Percentiles rank a stretch among this genome's conserved stretches.
These are phyloP conservation scores for Cladosporium phlei DNA, from an alignment of 2,329 filamentous ascomycete species.

Conservation along the genomic window DNA sequence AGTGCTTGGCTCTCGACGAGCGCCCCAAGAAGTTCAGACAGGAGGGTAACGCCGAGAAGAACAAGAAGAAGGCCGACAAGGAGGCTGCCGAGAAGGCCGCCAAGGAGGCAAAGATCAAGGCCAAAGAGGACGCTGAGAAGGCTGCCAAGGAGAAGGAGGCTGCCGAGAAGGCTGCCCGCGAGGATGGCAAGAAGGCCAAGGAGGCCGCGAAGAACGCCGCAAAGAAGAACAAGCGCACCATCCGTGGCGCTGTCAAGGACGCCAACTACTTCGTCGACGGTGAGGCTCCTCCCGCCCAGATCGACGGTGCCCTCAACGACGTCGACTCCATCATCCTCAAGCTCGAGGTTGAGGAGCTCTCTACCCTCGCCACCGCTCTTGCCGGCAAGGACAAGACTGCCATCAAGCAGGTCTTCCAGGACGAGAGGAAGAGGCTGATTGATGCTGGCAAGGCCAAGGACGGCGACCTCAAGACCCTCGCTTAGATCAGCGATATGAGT, in stretches of 20 bases:
- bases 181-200: conserved; percentile 89
- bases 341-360: conserved; percentile 87
- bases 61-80: conserved; percentile 86
- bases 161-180: conserved; percentile 76
- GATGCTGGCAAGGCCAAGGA: conserved; percentile 81
- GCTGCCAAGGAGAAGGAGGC: conserved; percentile 75
- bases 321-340: conserved; percentile 83
- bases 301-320: conserved; percentile 78
- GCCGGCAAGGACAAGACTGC: conserved; percentile 68
- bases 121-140: conserved; percentile 68
- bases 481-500: conserved; percentile 12
- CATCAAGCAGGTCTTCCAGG: conserved; percentile 79
- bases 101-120: conserved; percentile 75
- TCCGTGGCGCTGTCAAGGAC: conserved; percentile 91
- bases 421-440: conserved; percentile 72
- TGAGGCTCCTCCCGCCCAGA: conserved; percentile 69
- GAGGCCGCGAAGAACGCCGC: conserved; percentile 97
- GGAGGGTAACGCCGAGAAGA: conserved; percentile 86
- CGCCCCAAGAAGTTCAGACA: conserved; percentile 97
- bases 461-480: conserved; percentile 64
- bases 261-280: conserved; percentile 83
- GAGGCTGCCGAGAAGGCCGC: conserved; percentile 87
- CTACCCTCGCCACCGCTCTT: conserved; percentile 73
- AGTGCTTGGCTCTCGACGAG: conserved; percentile 77
- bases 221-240: conserved; percentile 99